Conservation (phyloP, 2,329 filamentous ascomycete species). For the Pezicula radicicola region DNA sequence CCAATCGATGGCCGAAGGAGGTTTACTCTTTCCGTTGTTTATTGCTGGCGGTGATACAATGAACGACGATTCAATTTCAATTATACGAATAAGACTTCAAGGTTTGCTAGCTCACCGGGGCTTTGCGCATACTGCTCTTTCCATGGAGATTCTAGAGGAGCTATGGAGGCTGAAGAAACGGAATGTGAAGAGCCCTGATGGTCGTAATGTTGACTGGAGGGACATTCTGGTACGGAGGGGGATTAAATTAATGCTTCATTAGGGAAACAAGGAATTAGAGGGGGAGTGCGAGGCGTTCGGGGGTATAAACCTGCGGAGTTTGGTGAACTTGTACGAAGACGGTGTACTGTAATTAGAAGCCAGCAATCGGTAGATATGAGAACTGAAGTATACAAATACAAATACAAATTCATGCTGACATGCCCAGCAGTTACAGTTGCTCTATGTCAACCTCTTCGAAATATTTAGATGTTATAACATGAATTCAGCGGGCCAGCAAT, state of each 20-base stretch:
- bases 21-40: conserved; percentile 8
- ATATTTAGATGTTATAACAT: too few relatives aligned
- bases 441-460: too few relatives aligned
- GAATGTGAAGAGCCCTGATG: not conserved
- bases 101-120: conserved; percentile 2
- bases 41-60: conserved; percentile 10
- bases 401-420: too few relatives aligned
- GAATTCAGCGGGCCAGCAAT: too few relatives aligned
- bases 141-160: conserved; percentile 8
- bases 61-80: conserved; percentile 2
- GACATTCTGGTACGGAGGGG: conserved; percentile 2
- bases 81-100: conserved; percentile 3
- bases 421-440: too few relatives aligned
- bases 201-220: conserved; percentile 3
- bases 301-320: not conserved
- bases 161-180: conserved; percentile 5
- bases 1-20: conserved; percentile 6
- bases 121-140: conserved; percentile 4
- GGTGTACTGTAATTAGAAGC: too few relatives aligned
- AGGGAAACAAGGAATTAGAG: not conserved
- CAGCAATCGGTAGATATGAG: too few relatives aligned
- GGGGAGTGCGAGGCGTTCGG: not conserved
- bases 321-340: not conserved
- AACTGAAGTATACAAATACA: too few relatives aligned
- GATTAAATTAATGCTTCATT: conserved; percentile 2